These are phyloP conservation scores for Flueggea neowawraea DNA, from an alignment of 441 rosid species.

Conservation along the genomic window DNA sequence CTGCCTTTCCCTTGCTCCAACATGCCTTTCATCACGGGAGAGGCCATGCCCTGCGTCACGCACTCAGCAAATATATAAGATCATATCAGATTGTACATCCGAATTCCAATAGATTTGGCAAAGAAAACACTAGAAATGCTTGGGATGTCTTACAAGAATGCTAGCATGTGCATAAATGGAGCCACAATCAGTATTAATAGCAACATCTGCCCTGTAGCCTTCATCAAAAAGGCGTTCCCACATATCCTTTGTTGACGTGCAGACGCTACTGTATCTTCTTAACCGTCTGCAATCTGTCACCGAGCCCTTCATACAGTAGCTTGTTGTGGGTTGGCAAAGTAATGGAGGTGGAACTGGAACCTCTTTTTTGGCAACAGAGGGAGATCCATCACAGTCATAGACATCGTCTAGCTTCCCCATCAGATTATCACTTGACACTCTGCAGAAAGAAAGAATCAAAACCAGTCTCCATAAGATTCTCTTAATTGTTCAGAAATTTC, in stretches of 20 bases:
- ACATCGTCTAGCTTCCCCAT: conserved; percentile 27
- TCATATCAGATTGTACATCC: background rate
- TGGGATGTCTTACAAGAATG: conserved; percentile 56
- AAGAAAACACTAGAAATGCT: background rate
- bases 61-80: conserved; percentile 8
- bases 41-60: conserved; percentile 72
- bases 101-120: background rate
- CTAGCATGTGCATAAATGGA: conserved; percentile 64
- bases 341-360: conserved; percentile 49
- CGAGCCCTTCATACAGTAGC: conserved; percentile 12
- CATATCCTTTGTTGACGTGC: conserved; percentile 38
- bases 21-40: conserved; percentile 74
- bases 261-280: conserved; percentile 28
- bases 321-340: conserved; percentile 25
- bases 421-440: conserved; percentile 8
- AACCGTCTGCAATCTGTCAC: conserved; percentile 11
- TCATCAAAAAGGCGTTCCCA: conserved; percentile 86
- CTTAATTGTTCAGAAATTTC: background rate
- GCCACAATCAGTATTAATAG: conserved; percentile 51
- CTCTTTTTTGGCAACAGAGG: conserved; percentile 11
- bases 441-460: conserved; percentile 17
- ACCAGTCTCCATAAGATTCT: conserved; percentile 1
- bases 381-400: conserved; percentile 17
- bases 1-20: conserved; percentile 50
- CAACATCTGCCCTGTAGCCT: conserved; percentile 71